Evolutionary conservation across 257 asterid genomes (phyloP), one percentile per base, ranked within the genome.

Genomic region (Gentiana macrophylla): DNA sequence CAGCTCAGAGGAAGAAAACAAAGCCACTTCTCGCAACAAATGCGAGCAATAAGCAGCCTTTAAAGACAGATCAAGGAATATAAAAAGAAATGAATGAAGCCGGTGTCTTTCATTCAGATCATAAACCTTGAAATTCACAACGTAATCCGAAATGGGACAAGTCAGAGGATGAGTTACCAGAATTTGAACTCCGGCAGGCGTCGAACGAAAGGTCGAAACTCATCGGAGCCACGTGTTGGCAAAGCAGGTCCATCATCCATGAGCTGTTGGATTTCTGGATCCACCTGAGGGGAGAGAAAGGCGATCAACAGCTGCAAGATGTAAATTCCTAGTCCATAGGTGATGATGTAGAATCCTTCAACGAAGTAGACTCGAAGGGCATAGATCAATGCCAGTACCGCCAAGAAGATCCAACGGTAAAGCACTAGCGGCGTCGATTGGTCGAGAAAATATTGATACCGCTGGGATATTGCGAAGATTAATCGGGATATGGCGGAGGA

Each of bases 181-280:
- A 92, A 92, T 79, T 92, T 92, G 68, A 92, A 92, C 73, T 88
- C 99, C 32, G 97, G 97, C 34, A 92, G 85, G 65, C 97, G 94
- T 63, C 99, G 95, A 57, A 92, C 94, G 70, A 92, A 88, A 56
- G 99, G 99, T 64, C 99, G 95, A 63, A 92, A 92, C 91, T 92
- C 99, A 48, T 92, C 99, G 67, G 94, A 81, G 68, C 94, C 94
- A 44, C 86, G 94, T 52, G 91, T 81, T 49, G 99, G 99, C 62
- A 88, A 87, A 35, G 77, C 41, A 37, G 97, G 95, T 8, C 86
- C 99, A 55, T 59, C 74, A 24, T 74, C 91, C 11, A 36, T 32
- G 12, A 73, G 64, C 35, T 57, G 69, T 62, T 88, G 81, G 72
- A 83, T 70, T 82, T 92, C 94, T n/a, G 99, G 99, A 71, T 92